Evolutionary conservation across 1,284 basidiomycete genomes (phyloP), one percentile per base, ranked within the genome.

Genomic region (Ganoderma meredithae): DNA sequence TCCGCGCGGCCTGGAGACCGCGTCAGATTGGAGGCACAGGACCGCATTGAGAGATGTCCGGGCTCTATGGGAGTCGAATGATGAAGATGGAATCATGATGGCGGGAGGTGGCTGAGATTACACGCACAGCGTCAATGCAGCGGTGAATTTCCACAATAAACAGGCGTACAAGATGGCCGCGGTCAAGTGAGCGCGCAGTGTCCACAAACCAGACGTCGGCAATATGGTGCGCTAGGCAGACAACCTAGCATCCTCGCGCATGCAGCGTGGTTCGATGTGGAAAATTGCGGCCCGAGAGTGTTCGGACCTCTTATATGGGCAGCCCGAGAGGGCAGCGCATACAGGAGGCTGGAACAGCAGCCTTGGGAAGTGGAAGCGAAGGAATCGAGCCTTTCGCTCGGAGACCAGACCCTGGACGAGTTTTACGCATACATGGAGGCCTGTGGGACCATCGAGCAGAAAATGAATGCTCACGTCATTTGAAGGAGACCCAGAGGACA

Each of bases 41-140:
- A 25, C 47, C 22, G n/a, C 22, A 49, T 49, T 49, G 22, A 27
- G 3, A 27, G 52, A 55, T 33, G 52, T 31, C 27, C 31, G 13
- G 27, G 13, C 27, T 55, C 22, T 25, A 49, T 3, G 31, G 27
- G n/a, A 25, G 47, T 13, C 19, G 19, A 25, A 49, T 55, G 52
- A 55, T 55, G 52, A 17, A 55, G 52, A 55, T 55, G 52, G 52
- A 33, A 55, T 31, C 52, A 55, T 27, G 52, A 55, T 55, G 52
- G 17, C 5, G 52, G 22, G 47, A 49, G 25, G 47, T 25, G 47
- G 47, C 47, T 49, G 47, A 25, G 3, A 10, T 25, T 31, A 17
- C 52, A 55, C 13, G 52, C 52, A 17, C 52, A 19, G 52, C 52
- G 52, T 49, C 47, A 25, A 49, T 49, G 2, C 22, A 49, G 25